Percentiles rank a stretch among this genome's conserved stretches.
phyloP scores from a whole-genome alignment of 805 yeast genomes.

The Nakazawaea ernobii region DNA sequence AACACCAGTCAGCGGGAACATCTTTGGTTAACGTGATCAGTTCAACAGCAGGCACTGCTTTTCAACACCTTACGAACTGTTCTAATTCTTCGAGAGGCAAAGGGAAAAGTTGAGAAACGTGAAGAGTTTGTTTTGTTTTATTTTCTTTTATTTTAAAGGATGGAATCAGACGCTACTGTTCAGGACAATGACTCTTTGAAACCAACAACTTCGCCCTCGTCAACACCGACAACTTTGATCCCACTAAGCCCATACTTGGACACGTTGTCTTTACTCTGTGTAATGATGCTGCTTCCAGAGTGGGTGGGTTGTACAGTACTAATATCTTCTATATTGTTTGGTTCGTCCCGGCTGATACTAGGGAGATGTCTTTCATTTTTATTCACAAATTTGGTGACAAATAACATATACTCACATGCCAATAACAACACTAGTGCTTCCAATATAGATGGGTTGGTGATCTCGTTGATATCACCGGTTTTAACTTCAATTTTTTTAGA shows the following conservation, averaged over 20 bases:
- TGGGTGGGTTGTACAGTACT: slow-evolving; percentile 12
- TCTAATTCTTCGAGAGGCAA: too few species aligned
- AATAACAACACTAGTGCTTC: background rate
- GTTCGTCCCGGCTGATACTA: slow-evolving; percentile 10
- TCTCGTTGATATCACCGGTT: background rate
- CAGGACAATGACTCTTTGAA: background rate
- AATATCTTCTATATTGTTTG: slow-evolving; percentile 7
- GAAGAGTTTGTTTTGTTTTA: too few species aligned
- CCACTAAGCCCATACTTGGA: slow-evolving; percentile 25
- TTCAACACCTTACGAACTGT: too few species aligned
- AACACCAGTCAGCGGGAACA: too few species aligned
- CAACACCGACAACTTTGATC: slow-evolving; percentile 17
- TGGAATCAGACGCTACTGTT: background rate
- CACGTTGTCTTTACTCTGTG: slow-evolving; percentile 24
- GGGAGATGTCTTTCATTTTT: slow-evolving; percentile 11
- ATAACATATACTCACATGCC: background rate
- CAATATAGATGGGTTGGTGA: background rate
- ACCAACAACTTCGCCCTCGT: slow-evolving; percentile 14
- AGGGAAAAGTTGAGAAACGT: too few species aligned
- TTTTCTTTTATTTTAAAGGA: too few species aligned
- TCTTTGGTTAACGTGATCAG: too few species aligned
- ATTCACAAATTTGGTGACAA: slow-evolving; percentile 6
- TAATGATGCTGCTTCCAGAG: slow-evolving; percentile 24
- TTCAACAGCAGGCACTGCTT: too few species aligned
- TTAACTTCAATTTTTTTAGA: background rate